Percentiles rank a stretch among this genome's conserved stretches.
Evolutionary conservation across 129 eudicot species (phyloP).

Genomic region (Chrysanthemum seticuspe): DNA sequence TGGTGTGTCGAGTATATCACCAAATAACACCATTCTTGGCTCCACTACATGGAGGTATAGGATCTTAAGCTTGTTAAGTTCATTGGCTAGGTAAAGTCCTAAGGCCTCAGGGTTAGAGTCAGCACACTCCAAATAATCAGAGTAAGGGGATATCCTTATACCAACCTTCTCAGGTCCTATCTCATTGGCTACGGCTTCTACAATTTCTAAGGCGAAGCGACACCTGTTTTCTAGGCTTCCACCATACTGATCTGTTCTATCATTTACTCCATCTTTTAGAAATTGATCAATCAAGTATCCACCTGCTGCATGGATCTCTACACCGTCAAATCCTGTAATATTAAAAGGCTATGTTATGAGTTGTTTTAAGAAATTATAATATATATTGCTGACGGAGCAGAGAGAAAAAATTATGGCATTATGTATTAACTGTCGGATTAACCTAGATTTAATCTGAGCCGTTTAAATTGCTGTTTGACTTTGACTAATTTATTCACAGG

Average conservation of each 20-base stretch:
- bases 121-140: constrained; percentile 33
- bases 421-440: neutral
- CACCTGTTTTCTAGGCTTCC: constrained; percentile 58
- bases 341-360: neutral
- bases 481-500: no score
- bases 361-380: neutral
- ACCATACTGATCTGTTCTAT: constrained; percentile 51
- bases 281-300: constrained; percentile 62
- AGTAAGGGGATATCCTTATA: constrained; percentile 46
- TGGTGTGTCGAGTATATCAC: constrained; percentile 10
- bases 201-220: constrained; percentile 42
- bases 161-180: constrained; percentile 53
- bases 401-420: neutral
- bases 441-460: no score
- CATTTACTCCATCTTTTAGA: constrained; percentile 50
- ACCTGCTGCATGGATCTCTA: constrained; percentile 58
- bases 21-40: constrained; percentile 33
- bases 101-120: constrained; percentile 55
- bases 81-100: constrained; percentile 51
- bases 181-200: constrained; percentile 47
- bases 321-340: constrained; percentile 54
- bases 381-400: no score
- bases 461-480: no score
- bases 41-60: constrained; percentile 35
- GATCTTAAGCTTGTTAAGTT: constrained; percentile 28